Evolutionary conservation across 306 rosid species (phyloP).

Genomic region (Pterocarpus macrocarpus): DNA sequence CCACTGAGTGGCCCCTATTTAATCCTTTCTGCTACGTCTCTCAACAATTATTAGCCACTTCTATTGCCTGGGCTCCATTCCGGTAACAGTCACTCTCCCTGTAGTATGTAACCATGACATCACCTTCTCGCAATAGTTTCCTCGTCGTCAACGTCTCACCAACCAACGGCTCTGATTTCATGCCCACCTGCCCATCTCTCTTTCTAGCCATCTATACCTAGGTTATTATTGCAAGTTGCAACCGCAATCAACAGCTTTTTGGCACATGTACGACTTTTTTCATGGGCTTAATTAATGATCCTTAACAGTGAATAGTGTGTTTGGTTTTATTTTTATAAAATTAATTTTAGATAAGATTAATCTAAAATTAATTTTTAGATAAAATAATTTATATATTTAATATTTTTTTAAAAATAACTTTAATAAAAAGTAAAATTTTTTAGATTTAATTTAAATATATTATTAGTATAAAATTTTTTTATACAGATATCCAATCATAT

Average conservation of each 20-base stretch:
- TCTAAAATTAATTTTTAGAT: too few species aligned
- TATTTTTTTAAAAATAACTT: too few species aligned
- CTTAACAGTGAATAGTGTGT: not conserved
- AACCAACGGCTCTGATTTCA: constrained; percentile 39
- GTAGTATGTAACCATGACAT: constrained; percentile 44
- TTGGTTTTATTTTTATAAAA: too few species aligned
- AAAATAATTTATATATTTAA: too few species aligned
- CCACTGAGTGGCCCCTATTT: not conserved
- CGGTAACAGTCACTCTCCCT: constrained; percentile 28
- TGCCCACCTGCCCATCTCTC: not conserved
- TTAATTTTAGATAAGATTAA: too few species aligned
- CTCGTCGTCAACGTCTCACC: not conserved
- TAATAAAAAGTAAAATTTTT: too few species aligned
- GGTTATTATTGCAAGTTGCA: not conserved
- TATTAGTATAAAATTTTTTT: too few species aligned
- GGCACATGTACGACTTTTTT: not conserved
- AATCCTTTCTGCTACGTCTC: constrained; percentile 25
- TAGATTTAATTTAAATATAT: too few species aligned
- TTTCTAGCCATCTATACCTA: too few species aligned
- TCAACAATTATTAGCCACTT: constrained; percentile 14
- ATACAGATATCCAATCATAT: too few species aligned
- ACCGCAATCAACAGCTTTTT: not conserved
- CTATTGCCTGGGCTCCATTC: constrained; percentile 6
- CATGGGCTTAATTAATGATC: not conserved
- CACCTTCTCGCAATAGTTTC: constrained; percentile 23